A percentile compares a stretch with the other conserved stretches of the same genome.
Evolutionary conservation across 2,329 filamentous ascomycete genomes (phyloP).

Genomic region (Trichoderma polysporum): DNA sequence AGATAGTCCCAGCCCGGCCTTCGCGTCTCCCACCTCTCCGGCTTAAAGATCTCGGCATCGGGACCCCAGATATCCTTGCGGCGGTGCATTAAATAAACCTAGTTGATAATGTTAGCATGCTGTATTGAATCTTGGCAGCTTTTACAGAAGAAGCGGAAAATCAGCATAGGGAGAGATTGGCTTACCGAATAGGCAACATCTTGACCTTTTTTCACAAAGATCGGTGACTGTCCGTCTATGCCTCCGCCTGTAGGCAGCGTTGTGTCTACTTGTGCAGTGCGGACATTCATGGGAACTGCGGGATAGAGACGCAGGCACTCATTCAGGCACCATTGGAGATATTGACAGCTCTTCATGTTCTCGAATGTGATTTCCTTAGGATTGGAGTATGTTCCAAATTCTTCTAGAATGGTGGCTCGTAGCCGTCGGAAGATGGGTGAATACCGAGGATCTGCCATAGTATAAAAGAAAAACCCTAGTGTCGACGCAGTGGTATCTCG

Average conservation of each 20-base stretch:
- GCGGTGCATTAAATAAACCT: conserved; percentile 39
- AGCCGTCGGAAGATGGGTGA: conserved; percentile 43
- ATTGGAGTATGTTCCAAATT: conserved; percentile 49
- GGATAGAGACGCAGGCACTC: conserved; percentile 29
- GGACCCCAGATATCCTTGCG: conserved; percentile 40
- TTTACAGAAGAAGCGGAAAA: not conserved
- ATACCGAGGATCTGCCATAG: conserved; percentile 39
- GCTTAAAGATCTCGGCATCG: conserved; percentile 42
- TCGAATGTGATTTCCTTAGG: conserved; percentile 31
- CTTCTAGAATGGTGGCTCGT: conserved; percentile 39
- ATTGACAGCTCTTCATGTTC: conserved; percentile 26
- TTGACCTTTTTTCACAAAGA: conserved; percentile 50
- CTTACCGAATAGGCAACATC: conserved; percentile 39
- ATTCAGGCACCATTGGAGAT: conserved; percentile 30
- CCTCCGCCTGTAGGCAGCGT: conserved; percentile 53
- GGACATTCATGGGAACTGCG: conserved; percentile 28
- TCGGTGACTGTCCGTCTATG: conserved; percentile 43
- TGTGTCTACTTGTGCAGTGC: conserved; percentile 40
- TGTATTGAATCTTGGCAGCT: not conserved
- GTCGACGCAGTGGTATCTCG: conserved; percentile 55
- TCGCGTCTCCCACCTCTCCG: conserved; percentile 39
- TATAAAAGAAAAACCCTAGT: conserved; percentile 48
- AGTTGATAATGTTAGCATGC: not conserved
- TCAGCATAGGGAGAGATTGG: not conserved
- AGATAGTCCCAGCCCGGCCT: conserved; percentile 30